Evolutionary conservation across 441 rosid genomes (phyloP).

Genomic region (Viola pubescens): DNA sequence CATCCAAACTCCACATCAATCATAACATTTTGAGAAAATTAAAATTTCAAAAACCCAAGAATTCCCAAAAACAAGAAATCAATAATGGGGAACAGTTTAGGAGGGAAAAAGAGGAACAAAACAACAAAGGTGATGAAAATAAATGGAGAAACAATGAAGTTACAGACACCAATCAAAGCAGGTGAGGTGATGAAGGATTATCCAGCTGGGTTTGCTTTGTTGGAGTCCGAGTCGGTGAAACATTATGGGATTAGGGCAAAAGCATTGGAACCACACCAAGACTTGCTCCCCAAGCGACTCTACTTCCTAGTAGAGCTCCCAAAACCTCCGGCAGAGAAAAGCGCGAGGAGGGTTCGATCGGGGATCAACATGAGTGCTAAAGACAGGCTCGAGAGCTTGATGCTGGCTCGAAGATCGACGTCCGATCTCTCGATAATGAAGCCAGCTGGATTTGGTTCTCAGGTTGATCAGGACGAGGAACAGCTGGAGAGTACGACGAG

Average conservation of each 20-base stretch:
- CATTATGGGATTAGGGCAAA: conserved; percentile 73
- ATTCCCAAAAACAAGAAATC: too few relatives aligned
- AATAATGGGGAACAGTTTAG: conserved; percentile 74
- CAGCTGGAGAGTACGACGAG: neutral
- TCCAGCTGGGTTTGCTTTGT: conserved; percentile 52
- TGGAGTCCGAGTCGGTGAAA: conserved; percentile 79
- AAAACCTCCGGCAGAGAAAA: conserved; percentile 25
- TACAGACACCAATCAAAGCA: conserved; percentile 77
- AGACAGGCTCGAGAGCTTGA: conserved; percentile 76
- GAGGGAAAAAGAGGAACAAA: conserved; percentile 51
- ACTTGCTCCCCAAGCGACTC: conserved; percentile 55
- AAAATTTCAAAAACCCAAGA: neutral
- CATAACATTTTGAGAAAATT: neutral
- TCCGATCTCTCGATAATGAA: conserved; percentile 65
- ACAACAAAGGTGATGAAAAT: conserved; percentile 72
- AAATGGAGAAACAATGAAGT: conserved; percentile 67
- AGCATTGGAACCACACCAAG: conserved; percentile 48
- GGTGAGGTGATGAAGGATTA: conserved; percentile 49
- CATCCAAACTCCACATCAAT: too few relatives aligned
- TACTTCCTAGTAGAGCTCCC: conserved; percentile 83
- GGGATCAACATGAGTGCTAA: conserved; percentile 69
- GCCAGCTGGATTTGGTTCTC: conserved; percentile 5
- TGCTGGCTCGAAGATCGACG: conserved; percentile 65
- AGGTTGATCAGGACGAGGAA: neutral
- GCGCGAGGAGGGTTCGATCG: conserved; percentile 66